Conservation (phyloP, 2,329 filamentous ascomycete species). For the Rutstroemia sp. region DNA sequence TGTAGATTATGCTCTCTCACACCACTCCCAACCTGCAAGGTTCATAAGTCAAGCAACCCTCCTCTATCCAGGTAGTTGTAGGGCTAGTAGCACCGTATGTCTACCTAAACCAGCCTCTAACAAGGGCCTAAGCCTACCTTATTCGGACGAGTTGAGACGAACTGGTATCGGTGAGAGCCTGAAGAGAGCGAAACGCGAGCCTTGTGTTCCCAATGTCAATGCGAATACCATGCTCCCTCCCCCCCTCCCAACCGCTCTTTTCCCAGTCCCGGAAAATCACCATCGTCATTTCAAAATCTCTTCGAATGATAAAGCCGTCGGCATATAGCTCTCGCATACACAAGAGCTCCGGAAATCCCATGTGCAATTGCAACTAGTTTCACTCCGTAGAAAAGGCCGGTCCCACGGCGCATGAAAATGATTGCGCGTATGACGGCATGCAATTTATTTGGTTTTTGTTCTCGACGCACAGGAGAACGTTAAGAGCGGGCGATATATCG, state of each 20-base stretch:
- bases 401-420: conserved; percentile 12
- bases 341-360: no score
- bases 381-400: background rate
- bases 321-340: no score
- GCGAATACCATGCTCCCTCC: no score
- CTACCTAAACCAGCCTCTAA: background rate
- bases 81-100: background rate
- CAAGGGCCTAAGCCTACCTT: conserved; percentile 11
- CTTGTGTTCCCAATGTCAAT: no score
- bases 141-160: conserved; percentile 13
- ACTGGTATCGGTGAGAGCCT: conserved; percentile 9
- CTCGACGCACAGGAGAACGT: background rate
- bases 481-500: background rate
- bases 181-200: background rate
- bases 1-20: no score
- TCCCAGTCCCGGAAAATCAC: background rate
- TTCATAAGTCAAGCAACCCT: no score
- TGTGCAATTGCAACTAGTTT: no score
- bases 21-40: no score
- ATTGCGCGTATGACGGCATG: conserved; percentile 21
- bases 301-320: no score
- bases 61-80: background rate
- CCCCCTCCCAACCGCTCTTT: background rate
- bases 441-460: background rate
- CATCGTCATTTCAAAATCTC: no score